Evolutionary conservation across 768 basidiomycete species (phyloP).

Genomic region (Cystobasidiopsis lactophilus): DNA sequence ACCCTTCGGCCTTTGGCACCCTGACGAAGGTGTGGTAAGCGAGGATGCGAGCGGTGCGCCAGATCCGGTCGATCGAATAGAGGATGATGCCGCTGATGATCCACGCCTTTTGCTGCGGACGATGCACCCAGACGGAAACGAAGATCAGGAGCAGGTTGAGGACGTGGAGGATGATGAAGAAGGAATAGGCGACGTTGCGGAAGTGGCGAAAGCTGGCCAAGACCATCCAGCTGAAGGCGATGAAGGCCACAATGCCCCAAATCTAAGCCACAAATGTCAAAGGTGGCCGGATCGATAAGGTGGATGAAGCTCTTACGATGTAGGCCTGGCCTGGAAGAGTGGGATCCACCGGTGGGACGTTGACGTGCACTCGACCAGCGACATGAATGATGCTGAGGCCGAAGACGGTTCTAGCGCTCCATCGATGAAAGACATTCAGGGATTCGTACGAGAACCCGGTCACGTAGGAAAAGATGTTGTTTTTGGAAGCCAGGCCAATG

Average conservation of each 20-base stretch:
- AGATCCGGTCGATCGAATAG: slow-evolving; percentile 1
- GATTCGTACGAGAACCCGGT: slow-evolving; percentile 1
- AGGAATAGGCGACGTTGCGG: not conserved
- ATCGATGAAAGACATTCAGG: not conserved
- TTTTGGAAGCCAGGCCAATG: not conserved
- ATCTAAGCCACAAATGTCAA: too few relatives aligned
- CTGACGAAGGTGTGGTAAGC: not conserved
- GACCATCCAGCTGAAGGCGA: not conserved
- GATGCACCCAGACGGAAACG: not conserved
- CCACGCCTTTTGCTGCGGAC: not conserved
- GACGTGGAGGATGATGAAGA: slow-evolving; percentile 1
- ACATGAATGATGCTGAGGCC: not conserved
- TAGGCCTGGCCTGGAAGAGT: not conserved
- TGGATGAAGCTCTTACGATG: not conserved
- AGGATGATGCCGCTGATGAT: not conserved
- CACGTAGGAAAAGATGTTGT: not conserved
- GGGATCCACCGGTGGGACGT: not conserved
- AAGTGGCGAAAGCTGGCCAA: not conserved
- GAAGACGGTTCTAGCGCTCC: not conserved
- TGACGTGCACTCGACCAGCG: not conserved
- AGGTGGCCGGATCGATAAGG: too few relatives aligned
- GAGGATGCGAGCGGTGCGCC: not conserved
- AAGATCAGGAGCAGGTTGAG: not conserved
- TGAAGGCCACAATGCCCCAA: not conserved
- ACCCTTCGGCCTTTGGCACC: not conserved